Percentiles rank a stretch among this genome's conserved stretches.
These are phyloP conservation scores for Quercus ilex DNA, from an alignment of 306 rosid genomes.

Conservation along the genomic window DNA sequence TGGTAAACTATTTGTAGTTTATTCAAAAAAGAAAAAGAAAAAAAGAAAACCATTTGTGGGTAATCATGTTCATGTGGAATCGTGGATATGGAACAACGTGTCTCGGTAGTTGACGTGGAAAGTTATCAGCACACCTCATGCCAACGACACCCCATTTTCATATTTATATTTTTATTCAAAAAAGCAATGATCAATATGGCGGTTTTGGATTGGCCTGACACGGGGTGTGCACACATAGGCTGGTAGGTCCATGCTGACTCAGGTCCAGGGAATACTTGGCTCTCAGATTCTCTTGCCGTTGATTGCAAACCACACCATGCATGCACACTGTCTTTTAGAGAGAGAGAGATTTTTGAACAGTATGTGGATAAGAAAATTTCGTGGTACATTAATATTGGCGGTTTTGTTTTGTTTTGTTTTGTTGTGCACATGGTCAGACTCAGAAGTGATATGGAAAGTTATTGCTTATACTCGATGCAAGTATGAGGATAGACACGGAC, in stretches of 20 bases:
- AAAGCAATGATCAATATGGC: slow-evolving; percentile 19
- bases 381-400: no score
- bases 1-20: no score
- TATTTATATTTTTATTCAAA: not conserved
- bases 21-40: no score
- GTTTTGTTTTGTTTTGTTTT: no score
- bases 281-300: not conserved
- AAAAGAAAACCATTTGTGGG: no score
- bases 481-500: no score
- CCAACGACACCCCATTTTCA: not conserved
- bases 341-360: not conserved
- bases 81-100: not conserved
- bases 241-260: slow-evolving; percentile 32
- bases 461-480: no score
- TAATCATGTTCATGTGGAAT: not conserved
- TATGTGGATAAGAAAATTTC: slow-evolving; percentile 2
- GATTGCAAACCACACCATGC: not conserved
- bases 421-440: no score
- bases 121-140: not conserved
- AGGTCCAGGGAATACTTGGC: not conserved
- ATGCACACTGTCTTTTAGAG: no score
- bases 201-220: slow-evolving; percentile 29
- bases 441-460: no score
- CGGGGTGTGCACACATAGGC: slow-evolving; percentile 9
- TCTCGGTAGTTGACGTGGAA: slow-evolving; percentile 1